A percentile compares a stretch with the other conserved stretches of the same genome.
Conservation (phyloP, 2,329 filamentous ascomycete genomes). For the Neurospora crassa region DNA sequence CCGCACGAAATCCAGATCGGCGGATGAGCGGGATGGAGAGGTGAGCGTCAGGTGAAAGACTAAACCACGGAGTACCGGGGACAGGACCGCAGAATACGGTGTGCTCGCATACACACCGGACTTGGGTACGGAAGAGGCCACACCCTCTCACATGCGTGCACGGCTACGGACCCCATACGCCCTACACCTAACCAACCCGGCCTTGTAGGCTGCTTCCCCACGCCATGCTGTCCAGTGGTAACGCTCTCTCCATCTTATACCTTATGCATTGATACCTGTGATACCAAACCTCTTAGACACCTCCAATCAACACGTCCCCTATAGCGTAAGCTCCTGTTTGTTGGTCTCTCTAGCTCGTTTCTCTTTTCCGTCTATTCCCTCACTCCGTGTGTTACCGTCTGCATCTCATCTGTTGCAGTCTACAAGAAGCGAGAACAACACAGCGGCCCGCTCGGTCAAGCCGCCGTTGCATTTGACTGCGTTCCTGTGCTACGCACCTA, state of each 20-base stretch:
- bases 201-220: slow-evolving; percentile 10
- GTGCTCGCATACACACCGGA: background rate
- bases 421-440: slow-evolving; percentile 3
- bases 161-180: background rate
- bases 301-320: slow-evolving; percentile 12
- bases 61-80: background rate
- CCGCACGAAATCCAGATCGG: background rate
- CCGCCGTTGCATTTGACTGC: slow-evolving; percentile 15
- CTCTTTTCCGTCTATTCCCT: slow-evolving; percentile 4
- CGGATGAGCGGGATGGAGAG: background rate
- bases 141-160: background rate
- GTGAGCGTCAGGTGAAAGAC: background rate
- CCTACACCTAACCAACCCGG: background rate
- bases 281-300: slow-evolving; percentile 12
- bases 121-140: background rate
- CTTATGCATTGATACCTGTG: slow-evolving; percentile 21
- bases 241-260: slow-evolving; percentile 7
- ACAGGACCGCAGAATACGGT: background rate
- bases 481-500: background rate
- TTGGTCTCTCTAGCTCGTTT: slow-evolving; percentile 9
- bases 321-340: slow-evolving; percentile 3
- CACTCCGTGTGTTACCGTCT: background rate
- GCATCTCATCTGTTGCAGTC: background rate
- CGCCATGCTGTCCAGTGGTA: slow-evolving; percentile 6
- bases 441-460: slow-evolving; percentile 9